Base-by-base conservation (phyloP, 805 yeast species). In the Scheffersomyces amazonensis region DNA sequence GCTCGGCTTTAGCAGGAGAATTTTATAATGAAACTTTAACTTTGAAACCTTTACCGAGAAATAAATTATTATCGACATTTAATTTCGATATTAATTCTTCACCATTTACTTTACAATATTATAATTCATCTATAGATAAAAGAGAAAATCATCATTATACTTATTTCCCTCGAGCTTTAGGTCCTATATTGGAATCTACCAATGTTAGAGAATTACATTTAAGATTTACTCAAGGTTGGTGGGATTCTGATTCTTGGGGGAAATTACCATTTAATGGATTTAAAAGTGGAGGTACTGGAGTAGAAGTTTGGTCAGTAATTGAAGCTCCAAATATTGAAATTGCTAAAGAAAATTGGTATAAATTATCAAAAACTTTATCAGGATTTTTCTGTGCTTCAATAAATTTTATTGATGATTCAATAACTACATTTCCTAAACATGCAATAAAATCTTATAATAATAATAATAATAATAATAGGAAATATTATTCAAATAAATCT, bases 301-400 rank as follows among this genome's bases (percentile, higher is more conserved):
- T 91, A 12, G 99, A 93, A 60, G 53, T 93, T 8, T 89, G 95
- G 89, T 90, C 97, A 0, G 71, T 80, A 28, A 74, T 93, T 19
- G 91, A 83, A 51, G 90, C 91, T 0, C 62, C 56, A 1, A 49
- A 68, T 17, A 64, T 75, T 32, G 69, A 64, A 1, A 75, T 66
- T 3, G 93, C 91, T 2, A 71, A 75, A 46, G 48, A 58, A 5
- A 68, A 76, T 31, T 93, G 99, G 99, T 70, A 64, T 42, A 66
- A 71, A 37, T 67, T 93, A 32, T 81, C 85, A 5, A 83, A 87
- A 50, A 75, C 84, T 1, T 66, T 93, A 35, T 84, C 96, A 2
- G 99, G 98, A 1, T 73, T 88, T 51, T 93, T 93, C 59, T 93
- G 99, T 64, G 97, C 98, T 0, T 88, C 96, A 8, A 69, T 93